A percentile compares a stretch with the other conserved stretches of the same genome.
Evolutionary conservation across 352 stramenopile species (phyloP).

Genomic region (Globisporangium acanthophoron): DNA sequence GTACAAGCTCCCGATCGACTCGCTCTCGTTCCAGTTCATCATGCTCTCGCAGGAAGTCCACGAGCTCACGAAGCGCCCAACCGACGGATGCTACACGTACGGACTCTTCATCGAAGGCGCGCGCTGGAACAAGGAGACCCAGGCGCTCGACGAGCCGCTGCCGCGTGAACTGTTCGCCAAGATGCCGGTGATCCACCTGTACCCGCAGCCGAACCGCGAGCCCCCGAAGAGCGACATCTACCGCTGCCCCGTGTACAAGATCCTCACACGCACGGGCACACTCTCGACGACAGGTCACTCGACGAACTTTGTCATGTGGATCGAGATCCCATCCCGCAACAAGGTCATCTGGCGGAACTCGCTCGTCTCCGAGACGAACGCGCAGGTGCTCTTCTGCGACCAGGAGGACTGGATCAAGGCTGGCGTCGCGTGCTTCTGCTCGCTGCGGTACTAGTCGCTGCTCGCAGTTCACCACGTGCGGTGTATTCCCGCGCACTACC

Average conservation of each 20-base stretch:
- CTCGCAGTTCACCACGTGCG: not conserved
- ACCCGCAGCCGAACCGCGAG: constrained; percentile 64
- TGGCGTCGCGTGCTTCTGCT: constrained; percentile 90
- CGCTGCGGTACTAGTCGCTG: constrained; percentile 77
- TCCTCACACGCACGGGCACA: constrained; percentile 83
- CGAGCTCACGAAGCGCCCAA: constrained; percentile 47
- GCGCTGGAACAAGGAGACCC: constrained; percentile 60
- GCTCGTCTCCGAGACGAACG: constrained; percentile 88
- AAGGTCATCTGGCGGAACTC: constrained; percentile 66
- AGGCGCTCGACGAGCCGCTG: constrained; percentile 69
- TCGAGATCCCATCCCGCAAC: constrained; percentile 86
- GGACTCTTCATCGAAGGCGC: constrained; percentile 89
- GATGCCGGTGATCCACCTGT: constrained; percentile 78
- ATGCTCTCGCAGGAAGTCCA: constrained; percentile 60
- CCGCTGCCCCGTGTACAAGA: constrained; percentile 91
- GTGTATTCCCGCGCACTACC: not conserved
- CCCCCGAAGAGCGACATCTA: constrained; percentile 69
- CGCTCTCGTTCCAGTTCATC: constrained; percentile 86
- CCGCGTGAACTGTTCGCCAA: constrained; percentile 88
- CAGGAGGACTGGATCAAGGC: constrained; percentile 92
- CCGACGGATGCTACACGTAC: constrained; percentile 84
- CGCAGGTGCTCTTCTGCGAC: constrained; percentile 77
- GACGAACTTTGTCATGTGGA: constrained; percentile 95
- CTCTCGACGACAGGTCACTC: constrained; percentile 89
- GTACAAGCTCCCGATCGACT: constrained; percentile 90